Percentiles rank a stretch among this genome's conserved stretches.
Evolutionary conservation across 2,329 filamentous ascomycete genomes (phyloP).

Genomic region (Alternaria brassicicola): DNA sequence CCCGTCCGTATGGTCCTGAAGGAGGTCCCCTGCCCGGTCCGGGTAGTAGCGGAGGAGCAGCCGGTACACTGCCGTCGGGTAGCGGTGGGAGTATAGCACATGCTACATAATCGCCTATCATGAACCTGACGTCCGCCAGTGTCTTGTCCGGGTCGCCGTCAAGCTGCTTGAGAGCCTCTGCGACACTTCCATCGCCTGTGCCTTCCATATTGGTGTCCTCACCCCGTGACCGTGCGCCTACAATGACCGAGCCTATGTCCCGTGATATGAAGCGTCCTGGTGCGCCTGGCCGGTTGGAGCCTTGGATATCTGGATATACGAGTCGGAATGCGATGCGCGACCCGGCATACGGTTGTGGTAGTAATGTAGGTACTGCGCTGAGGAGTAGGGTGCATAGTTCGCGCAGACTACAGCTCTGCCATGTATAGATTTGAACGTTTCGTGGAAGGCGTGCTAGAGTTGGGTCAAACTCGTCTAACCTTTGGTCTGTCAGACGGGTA

Average conservation of each 20-base stretch:
- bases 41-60: constrained; percentile 58
- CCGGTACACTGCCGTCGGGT: constrained; percentile 74
- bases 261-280: constrained; percentile 73
- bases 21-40: constrained; percentile 39
- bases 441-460: constrained; percentile 63
- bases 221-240: constrained; percentile 57
- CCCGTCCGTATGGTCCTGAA: constrained; percentile 32
- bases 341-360: constrained; percentile 77
- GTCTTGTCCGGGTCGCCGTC: constrained; percentile 73
- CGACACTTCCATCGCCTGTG: constrained; percentile 21
- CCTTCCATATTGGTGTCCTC: constrained; percentile 25
- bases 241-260: constrained; percentile 81
- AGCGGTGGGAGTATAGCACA: constrained; percentile 80
- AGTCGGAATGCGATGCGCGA: constrained; percentile 87
- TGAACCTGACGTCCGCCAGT: constrained; percentile 76
- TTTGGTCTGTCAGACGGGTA: constrained; percentile 41
- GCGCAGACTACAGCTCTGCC: constrained; percentile 77
- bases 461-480: constrained; percentile 71
- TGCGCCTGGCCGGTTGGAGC: constrained; percentile 49
- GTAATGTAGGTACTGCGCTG: constrained; percentile 68
- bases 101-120: constrained; percentile 86
- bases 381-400: constrained; percentile 82
- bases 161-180: constrained; percentile 51
- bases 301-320: constrained; percentile 76
- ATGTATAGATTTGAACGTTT: constrained; percentile 83